A percentile compares a stretch with the other conserved stretches of the same genome.
Evolutionary conservation across 805 yeast genomes (phyloP).

Genomic region (Saccharomycopsis sp.): DNA sequence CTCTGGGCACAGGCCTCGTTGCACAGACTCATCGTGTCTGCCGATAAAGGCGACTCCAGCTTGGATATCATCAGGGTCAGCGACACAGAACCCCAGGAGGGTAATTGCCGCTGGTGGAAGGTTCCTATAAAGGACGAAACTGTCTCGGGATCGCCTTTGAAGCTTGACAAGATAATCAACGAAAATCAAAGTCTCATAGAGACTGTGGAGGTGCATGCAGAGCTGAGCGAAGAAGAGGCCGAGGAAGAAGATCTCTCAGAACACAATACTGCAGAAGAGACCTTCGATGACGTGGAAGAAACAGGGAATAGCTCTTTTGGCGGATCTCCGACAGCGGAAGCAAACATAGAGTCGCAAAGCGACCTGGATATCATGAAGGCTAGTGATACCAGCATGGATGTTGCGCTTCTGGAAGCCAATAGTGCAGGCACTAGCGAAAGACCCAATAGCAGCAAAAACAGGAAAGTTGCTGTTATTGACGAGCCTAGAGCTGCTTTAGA

Average conservation of each 20-base stretch:
- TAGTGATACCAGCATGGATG: neutral
- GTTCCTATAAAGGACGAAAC: constrained; percentile 44
- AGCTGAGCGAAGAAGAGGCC: neutral
- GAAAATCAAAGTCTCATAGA: constrained; percentile 25
- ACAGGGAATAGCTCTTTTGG: neutral
- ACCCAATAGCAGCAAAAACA: neutral
- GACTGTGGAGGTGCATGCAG: constrained; percentile 10
- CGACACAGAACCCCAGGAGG: constrained; percentile 27
- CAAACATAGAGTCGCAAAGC: neutral
- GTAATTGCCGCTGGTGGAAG: constrained; percentile 31
- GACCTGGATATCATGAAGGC: neutral
- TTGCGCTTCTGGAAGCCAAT: neutral
- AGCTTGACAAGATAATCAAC: constrained; percentile 27
- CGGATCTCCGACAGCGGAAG: no score
- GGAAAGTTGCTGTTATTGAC: neutral
- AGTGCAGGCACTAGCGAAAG: neutral
- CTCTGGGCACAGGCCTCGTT: constrained; percentile 43
- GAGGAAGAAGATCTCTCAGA: neutral
- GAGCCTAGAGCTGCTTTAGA: neutral
- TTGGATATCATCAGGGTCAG: constrained; percentile 28
- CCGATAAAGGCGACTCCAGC: constrained; percentile 25
- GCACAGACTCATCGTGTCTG: constrained; percentile 32
- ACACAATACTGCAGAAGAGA: neutral
- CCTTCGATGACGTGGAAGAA: neutral
- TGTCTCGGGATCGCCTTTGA: constrained; percentile 37